Evolutionary conservation across 208 protist species (phyloP).

Genomic region (Strigomonas culicis): DNA sequence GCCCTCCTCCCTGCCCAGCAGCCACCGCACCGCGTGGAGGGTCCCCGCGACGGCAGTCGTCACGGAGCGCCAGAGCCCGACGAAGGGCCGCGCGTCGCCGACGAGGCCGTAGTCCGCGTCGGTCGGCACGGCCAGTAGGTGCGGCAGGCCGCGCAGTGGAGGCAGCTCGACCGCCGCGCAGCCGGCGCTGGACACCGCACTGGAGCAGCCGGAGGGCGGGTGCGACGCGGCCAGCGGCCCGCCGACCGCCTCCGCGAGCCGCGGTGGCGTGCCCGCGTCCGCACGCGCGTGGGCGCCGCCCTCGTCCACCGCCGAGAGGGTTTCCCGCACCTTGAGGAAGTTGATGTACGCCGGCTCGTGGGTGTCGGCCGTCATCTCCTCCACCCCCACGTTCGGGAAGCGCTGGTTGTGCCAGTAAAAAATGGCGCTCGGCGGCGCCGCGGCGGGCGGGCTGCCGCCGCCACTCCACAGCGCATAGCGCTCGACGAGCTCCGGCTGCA

Average conservation of each 20-base stretch:
- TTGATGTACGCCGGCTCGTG: slow-evolving; percentile 36
- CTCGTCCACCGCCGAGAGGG: slow-evolving; percentile 39
- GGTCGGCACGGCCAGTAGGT: slow-evolving; percentile 21
- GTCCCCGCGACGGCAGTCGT: slow-evolving; percentile 36
- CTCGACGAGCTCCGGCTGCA: no score
- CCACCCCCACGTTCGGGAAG: slow-evolving; percentile 27
- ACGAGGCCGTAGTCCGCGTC: slow-evolving; percentile 35
- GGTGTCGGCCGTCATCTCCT: slow-evolving; percentile 20
- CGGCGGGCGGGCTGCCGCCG: not conserved
- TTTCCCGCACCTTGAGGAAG: slow-evolving; percentile 39
- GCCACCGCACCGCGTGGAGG: slow-evolving; percentile 32
- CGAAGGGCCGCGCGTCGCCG: slow-evolving; percentile 28
- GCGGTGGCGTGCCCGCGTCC: no score
- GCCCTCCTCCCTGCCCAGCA: slow-evolving; percentile 12
- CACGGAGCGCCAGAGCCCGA: slow-evolving; percentile 44
- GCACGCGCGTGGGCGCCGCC: slow-evolving; percentile 3
- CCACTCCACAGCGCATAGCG: not conserved
- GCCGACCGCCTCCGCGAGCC: no score
- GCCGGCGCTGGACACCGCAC: not conserved
- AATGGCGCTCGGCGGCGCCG: slow-evolving; percentile 12
- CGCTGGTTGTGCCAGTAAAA: slow-evolving; percentile 29
- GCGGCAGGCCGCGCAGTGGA: slow-evolving; percentile 10
- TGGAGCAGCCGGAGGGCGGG: not conserved
- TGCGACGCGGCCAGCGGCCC: no score
- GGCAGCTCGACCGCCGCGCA: slow-evolving; percentile 2